These are phyloP conservation scores for Exophiala phaeomuriformis DNA, from an alignment of 2,329 filamentous ascomycete genomes.

Conservation along the genomic window DNA sequence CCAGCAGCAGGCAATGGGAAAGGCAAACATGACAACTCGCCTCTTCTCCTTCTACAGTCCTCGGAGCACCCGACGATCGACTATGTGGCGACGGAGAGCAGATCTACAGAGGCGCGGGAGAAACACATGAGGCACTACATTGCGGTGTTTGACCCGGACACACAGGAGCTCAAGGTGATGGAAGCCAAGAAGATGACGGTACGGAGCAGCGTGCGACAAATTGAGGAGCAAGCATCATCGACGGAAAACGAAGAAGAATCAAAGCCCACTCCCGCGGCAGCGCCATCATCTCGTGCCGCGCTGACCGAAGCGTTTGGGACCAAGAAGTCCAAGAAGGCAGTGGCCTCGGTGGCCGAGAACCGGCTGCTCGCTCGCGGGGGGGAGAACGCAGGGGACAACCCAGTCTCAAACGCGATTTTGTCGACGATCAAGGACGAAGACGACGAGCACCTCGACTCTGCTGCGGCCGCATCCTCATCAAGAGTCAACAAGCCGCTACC, in stretches of 20 bases:
- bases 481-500: conserved; percentile 43
- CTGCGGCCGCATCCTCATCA: conserved; percentile 32
- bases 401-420: conserved; percentile 39
- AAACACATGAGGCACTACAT: conserved; percentile 53
- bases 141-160: conserved; percentile 51
- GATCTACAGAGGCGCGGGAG: conserved; percentile 42
- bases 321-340: conserved; percentile 44
- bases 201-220: conserved; percentile 40
- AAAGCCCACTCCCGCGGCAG: conserved; percentile 27
- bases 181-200: conserved; percentile 50
- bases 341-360: conserved; percentile 43
- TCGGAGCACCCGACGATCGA: conserved; percentile 54
- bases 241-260: conserved; percentile 23
- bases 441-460: conserved; percentile 13
- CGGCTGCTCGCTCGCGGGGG: conserved; percentile 39
- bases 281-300: conserved; percentile 29
- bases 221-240: conserved; percentile 20
- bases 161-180: conserved; percentile 47
- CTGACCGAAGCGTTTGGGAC: conserved; percentile 46
- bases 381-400: conserved; percentile 30
- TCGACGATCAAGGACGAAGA: conserved; percentile 35
- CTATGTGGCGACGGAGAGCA: conserved; percentile 47
- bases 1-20: background rate
- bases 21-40: conserved; percentile 33
- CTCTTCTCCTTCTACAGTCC: conserved; percentile 50